Base-by-base conservation (phyloP, 1,284 basidiomycete genomes). In the Athelia sp. region DNA sequence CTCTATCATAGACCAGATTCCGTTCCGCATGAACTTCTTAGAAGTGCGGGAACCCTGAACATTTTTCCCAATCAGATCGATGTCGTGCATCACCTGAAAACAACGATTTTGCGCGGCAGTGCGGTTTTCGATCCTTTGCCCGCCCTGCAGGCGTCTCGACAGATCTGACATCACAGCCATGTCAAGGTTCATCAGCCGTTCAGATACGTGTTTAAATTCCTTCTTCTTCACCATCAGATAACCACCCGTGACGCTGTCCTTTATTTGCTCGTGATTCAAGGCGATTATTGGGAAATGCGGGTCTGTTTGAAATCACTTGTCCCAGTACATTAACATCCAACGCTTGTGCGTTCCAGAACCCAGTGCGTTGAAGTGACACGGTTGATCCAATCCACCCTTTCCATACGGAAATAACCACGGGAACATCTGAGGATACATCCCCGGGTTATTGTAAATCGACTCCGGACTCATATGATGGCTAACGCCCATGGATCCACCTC, bases 211-310 rank as follows among this genome's bases (percentile, higher is more conserved):
- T 2, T 46, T 8, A 51, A 63, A 60, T 13, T 58, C 50, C 8
- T 34, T 17, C 34, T 56, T 56, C 14, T 65, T 51, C 1, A 59
- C 57, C 0, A 67, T 21, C 2, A 73, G 31, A 54, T 61, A 69
- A 4, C 66, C 62, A 3, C 57, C 61, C 4, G 48, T 55, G 1
- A 56, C 54, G 18, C 51, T 50, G 0, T 52, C 36, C 42, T 62
- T 67, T 1, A 74, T 63, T 52, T 73, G 70, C 24, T 67, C 53
- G 50, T 73, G 66, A 54, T 66, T 71, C 31, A 73, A 71, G 0
- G 65, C 67, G 17, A 72, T 55, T 23, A 74, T 19, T 14, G 65
- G 58, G 56, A 72, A 74, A 15, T 56, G 49, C 1, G 51, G 21
- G 47, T 72, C 70, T 0, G 34, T 42, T 45, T 73, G 70, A 55